Evolutionary conservation across 2,329 filamentous ascomycete genomes (phyloP), one percentile per base, ranked within the genome.

Genomic region (Tolypocladium nubicola): DNA sequence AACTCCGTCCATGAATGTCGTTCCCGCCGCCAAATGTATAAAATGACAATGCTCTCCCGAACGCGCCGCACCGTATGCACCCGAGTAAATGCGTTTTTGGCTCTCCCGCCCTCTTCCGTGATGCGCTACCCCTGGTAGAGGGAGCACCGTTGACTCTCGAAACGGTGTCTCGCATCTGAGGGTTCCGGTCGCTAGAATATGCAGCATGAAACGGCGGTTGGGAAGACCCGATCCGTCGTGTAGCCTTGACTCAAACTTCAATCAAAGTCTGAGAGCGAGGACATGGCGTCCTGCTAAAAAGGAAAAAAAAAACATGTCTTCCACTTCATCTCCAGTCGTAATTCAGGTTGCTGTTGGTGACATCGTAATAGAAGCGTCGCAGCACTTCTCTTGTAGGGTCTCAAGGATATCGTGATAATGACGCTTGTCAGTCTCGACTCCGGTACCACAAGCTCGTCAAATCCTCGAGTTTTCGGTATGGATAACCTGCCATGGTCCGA

Each of bases 401-500:
- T 19, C 47, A 13, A 21, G 30, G 30, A 9, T 9, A 30, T 35
- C 47, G 16, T 11, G 4, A n/a, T n/a, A 4, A 9, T 26, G 19
- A n/a, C 9, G 26, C 35, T 50, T n/a, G 16, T 21, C 23, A 16
- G 16, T 43, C 23, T 43, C 16, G 45, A 26, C 26, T 35, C 47
- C 30, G 9, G 26, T 5, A 13, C 9, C 43, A 23, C 21, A 30
- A 37, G 16, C 21, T 35, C n/a, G 14, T 43, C 67, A 80, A 37
- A 79, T 73, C 56, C 73, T 69, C 62, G 70, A 66, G 64, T 80
- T 81, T 65, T 80, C 78, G 8, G 76, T 75, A 62, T 75, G 74
- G 55, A 79, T 73, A 47, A 75, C 68, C 64, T 79, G 76, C 76
- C 77, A 80, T 38, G 79, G 73, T 1, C 76, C 76, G 58, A 75